These are phyloP conservation scores for Xerocomellus intermedius DNA, from an alignment of 768 basidiomycete genomes.

Conservation along the genomic window DNA sequence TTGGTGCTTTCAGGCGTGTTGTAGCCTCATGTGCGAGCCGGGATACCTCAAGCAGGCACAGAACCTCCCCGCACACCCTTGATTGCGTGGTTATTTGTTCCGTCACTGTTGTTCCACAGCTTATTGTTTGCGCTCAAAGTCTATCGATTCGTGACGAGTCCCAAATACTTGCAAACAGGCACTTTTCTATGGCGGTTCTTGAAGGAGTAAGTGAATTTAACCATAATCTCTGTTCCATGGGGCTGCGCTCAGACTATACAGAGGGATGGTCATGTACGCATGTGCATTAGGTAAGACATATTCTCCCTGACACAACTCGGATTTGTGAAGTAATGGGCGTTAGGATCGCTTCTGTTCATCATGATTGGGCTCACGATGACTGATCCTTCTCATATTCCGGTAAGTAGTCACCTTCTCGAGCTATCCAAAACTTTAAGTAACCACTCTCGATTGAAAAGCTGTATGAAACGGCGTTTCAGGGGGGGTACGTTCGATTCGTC, in stretches of 20 bases:
- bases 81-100: constrained; percentile 11
- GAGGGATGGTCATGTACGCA: constrained; percentile 26
- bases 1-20: background rate
- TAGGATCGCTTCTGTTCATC: constrained; percentile 17
- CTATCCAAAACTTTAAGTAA: background rate
- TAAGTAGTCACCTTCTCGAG: background rate
- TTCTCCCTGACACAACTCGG: background rate
- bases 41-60: background rate
- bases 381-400: constrained; percentile 1
- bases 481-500: constrained; percentile 6
- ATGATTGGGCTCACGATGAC: constrained; percentile 12
- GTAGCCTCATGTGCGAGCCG: background rate
- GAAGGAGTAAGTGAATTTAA: constrained; percentile 16
- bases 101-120: constrained; percentile 15
- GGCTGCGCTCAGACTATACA: constrained; percentile 3
- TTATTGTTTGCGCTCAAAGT: constrained; percentile 15
- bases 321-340: background rate
- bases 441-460: background rate
- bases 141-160: constrained; percentile 11
- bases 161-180: background rate
- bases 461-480: constrained; percentile 4
- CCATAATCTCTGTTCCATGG: background rate
- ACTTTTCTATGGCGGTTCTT: constrained; percentile 13
- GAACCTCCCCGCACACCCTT: background rate
- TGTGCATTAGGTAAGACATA: constrained; percentile 14